Evolutionary conservation across 495 filamentous ascomycete species (phyloP).

Genomic region (Trichoderma virens): DNA sequence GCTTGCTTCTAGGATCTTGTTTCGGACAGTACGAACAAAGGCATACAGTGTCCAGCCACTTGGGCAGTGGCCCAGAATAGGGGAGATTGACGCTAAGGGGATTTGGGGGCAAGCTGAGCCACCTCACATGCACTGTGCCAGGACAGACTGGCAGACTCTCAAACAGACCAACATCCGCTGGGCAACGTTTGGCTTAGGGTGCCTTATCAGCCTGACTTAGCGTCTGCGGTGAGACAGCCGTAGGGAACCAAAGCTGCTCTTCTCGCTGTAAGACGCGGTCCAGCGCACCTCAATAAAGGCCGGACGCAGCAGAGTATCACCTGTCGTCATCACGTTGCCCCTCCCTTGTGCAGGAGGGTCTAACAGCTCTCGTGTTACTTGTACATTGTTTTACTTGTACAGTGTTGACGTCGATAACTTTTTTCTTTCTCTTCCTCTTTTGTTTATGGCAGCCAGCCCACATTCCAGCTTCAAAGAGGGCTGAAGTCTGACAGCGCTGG

Average conservation of each 20-base stretch:
- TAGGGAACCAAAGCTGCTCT: background rate
- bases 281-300: background rate
- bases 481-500: no score
- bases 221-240: conserved; percentile 6
- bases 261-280: background rate
- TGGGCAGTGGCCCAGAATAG: background rate
- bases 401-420: background rate
- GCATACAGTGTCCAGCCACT: background rate
- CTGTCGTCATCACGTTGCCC: conserved; percentile 8
- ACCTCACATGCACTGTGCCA: background rate
- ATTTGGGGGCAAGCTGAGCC: conserved; percentile 1
- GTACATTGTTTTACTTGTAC: background rate
- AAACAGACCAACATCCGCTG: background rate
- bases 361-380: background rate
- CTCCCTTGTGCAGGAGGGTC: conserved; percentile 8
- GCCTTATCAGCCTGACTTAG: background rate
- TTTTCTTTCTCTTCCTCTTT: no score
- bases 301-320: background rate
- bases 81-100: background rate
- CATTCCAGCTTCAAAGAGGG: conserved; percentile 3
- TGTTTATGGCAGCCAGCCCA: no score
- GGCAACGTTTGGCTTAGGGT: background rate
- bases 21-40: conserved; percentile 2
- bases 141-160: background rate
- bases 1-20: conserved; percentile 6